Conservation (phyloP, 1,284 basidiomycete species). For the Ceratobasidium sp. region DNA sequence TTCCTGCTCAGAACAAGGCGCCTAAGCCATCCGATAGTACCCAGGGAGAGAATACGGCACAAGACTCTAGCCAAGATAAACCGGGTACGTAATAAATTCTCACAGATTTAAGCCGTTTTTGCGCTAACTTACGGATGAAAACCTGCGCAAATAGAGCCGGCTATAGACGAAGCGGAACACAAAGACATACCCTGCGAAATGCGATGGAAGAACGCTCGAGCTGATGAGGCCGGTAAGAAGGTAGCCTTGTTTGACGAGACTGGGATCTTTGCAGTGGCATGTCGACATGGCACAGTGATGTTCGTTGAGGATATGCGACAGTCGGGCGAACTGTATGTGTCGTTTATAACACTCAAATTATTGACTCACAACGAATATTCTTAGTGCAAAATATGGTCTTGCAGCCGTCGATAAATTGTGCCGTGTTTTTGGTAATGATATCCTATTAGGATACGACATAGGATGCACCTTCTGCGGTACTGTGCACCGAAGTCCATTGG, state of each 20-base stretch:
- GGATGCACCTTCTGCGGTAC: background rate
- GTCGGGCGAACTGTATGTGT: constrained; percentile 1
- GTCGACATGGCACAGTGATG: constrained; percentile 1
- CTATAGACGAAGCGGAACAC: background rate
- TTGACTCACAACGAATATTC: background rate
- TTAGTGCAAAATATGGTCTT: constrained; percentile 39
- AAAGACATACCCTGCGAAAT: constrained; percentile 49
- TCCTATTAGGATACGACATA: constrained; percentile 18
- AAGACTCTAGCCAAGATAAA: too few relatives aligned
- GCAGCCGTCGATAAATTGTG: constrained; percentile 32
- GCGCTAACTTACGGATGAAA: background rate
- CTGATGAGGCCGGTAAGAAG: constrained; percentile 50
- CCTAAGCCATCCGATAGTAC: too few relatives aligned
- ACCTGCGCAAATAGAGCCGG: background rate
- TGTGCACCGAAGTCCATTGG: background rate
- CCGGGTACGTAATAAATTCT: too few relatives aligned
- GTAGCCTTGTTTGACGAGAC: constrained; percentile 48
- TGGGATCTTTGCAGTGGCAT: background rate
- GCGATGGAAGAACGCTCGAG: constrained; percentile 53
- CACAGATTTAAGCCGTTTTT: too few relatives aligned
- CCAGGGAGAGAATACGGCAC: too few relatives aligned
- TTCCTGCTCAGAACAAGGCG: too few relatives aligned
- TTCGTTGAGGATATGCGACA: constrained; percentile 9
- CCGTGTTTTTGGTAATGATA: constrained; percentile 7
- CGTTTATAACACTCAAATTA: background rate